Base-by-base conservation (phyloP, 2,329 filamentous ascomycete genomes). In the Ophiostoma pallidulum region DNA sequence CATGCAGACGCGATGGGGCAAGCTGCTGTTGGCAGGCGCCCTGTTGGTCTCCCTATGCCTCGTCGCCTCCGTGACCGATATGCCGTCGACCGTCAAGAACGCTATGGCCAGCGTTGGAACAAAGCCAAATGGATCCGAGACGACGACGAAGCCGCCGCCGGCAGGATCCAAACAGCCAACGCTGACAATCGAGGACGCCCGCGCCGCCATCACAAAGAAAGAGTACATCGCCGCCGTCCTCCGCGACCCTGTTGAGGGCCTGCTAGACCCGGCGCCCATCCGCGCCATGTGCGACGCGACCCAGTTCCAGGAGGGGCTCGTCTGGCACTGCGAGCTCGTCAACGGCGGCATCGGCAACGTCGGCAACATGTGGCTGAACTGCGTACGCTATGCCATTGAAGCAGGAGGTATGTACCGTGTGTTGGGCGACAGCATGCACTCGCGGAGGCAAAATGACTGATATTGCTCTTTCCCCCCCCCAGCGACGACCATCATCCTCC, bases 291-390 rank as follows among this genome's bases (percentile, higher is more conserved):
- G 61, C 56, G 56, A 58, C 14, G 54, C 46, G 7, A 63, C 53
- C 12, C 52, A 48, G 24, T 66, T 62, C 60, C 58, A 57, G 2
- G 57, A 59, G 4, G 62, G 64, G 7, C 54, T 68, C 16, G 58
- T 66, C 16, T 63, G 66, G 55, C 59, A 62, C 29, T 62, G 66
- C 36, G 60, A 58, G 8, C 56, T 61, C 22, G 59, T 62, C 14
- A 59, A 61, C 10, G 66, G 65, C 12, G 65, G 63, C 3, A 59
- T 68, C 16, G 64, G 60, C 8, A 64, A 65, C 39, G 57, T 65
- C 9, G 58, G 62, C 43, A 63, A 64, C 49, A 60, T 62, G 37
- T 56, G 64, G 47, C 53, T 66, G 35, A 64, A 63, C 50, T 67
- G 65, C 52, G 47, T 66, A 8, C 59, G 62, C 45, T 64, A 60